phyloP scores from a whole-genome alignment of 176 grass and related monocot species.

The Oryza coarctata region DNA sequence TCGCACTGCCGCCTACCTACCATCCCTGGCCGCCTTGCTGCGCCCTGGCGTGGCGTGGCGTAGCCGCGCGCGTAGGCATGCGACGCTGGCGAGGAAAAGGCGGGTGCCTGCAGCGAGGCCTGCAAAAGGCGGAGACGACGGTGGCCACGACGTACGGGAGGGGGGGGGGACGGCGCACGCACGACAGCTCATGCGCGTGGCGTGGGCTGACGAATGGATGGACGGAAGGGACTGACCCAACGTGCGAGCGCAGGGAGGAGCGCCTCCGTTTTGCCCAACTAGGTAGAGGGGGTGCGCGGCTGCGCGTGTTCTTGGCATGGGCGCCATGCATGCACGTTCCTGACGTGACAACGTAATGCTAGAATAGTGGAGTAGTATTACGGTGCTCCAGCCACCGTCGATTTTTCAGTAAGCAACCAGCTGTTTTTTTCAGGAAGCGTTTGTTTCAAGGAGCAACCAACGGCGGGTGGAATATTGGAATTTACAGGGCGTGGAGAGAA shows the following conservation, averaged over 20 bases:
- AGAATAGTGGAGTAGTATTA: not conserved
- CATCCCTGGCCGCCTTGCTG: not conserved
- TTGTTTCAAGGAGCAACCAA: too few relatives aligned
- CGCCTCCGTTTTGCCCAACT: not conserved
- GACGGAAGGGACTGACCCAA: not conserved
- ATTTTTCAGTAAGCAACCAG: too few relatives aligned
- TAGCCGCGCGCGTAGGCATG: too few relatives aligned
- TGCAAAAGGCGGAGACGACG: not conserved
- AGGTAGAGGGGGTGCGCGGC: not conserved
- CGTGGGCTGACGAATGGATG: not conserved
- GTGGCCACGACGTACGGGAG: not conserved
- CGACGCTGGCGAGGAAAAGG: too few relatives aligned
- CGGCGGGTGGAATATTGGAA: too few relatives aligned
- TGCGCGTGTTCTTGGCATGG: slow-evolving; percentile 14
- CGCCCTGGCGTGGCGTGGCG: too few relatives aligned
- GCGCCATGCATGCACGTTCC: slow-evolving; percentile 36
- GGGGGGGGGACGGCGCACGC: not conserved
- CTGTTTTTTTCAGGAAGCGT: too few relatives aligned
- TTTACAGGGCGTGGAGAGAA: too few relatives aligned
- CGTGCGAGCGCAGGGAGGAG: slow-evolving; percentile 6
- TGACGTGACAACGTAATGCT: not conserved
- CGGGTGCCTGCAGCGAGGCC: not conserved
- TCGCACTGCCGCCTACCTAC: not conserved
- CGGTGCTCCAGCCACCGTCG: not conserved
- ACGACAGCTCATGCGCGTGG: not conserved